Base-by-base conservation (phyloP, 345 rosid species). In the Passiflora organensis region DNA sequence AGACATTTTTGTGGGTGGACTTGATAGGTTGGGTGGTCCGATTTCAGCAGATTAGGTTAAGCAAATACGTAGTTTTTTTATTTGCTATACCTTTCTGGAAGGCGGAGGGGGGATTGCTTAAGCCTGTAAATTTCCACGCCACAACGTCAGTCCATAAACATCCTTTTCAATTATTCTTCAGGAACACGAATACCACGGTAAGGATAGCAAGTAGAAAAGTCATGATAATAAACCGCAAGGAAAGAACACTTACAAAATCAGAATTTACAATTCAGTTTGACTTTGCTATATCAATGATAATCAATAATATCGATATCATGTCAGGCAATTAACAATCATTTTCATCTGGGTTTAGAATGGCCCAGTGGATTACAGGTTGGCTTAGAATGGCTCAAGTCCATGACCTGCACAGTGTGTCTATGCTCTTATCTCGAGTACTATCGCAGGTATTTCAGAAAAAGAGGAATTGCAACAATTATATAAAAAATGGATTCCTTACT, bases 171-270 rank as follows among this genome's bases (percentile, higher is more conserved):
- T 17, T 15, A 55, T 48, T 23, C 62, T 73, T 73, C 17, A 32
- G 21, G 15, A 55, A 63, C 71, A 67, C 67, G 66, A 48, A 55
- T 5, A 13, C 42, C 34, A 34, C 39, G 2, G 8, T 1, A 69
- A 41, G 10, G 24, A 25, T 38, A 22, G 51, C 32, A 21, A 46
- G 5, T n/a, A 25, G 5, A 2, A 14, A 10, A 39, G 59, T 47
- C 53, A 45, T 43, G 48, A 24, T 25, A 41, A 16, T 73, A 61
- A 55, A 64, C 66, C 54, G 64, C 78, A 67, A 60, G 78, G 53
- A 18, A 55, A 22, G 24, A 52, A 72, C 25, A 20, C 28, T 21
- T 19, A 19, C 28, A 34, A 51, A 41, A 19, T 24, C n/a, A 6
- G 20, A 21, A 50, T n/a, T 57, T 50, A 18, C 17, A 16, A 19